Evolutionary conservation across 495 filamentous ascomycete genomes (phyloP).

Genomic region (Trichoderma reesei): DNA sequence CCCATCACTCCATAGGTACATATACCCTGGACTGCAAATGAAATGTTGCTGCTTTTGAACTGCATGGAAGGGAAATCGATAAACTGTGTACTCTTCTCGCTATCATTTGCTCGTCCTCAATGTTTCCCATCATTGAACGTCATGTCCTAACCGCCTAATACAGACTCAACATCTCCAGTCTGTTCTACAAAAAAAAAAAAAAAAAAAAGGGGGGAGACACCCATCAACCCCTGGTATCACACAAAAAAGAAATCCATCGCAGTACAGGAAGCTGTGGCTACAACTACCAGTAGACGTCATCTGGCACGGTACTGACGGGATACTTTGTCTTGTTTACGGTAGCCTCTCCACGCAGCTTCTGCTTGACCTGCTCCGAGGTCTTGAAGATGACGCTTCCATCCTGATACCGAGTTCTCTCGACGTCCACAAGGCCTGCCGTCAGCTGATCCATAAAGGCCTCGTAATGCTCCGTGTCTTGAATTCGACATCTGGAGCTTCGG

Average conservation of each 20-base stretch:
- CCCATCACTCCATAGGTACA: no score
- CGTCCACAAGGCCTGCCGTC: conserved; percentile 9
- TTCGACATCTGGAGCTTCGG: not conserved
- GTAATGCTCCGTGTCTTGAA: not conserved
- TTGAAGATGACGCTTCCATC: not conserved
- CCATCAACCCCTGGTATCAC: not conserved
- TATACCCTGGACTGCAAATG: no score
- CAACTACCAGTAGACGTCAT: not conserved
- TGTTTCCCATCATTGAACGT: no score
- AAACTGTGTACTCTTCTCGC: no score
- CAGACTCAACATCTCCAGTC: no score
- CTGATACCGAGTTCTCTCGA: not conserved
- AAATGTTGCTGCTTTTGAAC: no score
- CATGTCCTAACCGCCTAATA: no score
- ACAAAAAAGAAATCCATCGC: not conserved
- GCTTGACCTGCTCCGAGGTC: not conserved
- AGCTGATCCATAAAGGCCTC: conserved; percentile 10
- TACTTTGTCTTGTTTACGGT: not conserved
- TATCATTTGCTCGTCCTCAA: no score
- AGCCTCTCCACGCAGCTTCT: not conserved
- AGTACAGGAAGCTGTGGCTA: not conserved
- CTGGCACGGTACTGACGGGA: not conserved
- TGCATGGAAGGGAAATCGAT: no score
- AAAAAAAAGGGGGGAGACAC: not conserved
- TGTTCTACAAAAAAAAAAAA: no score